Evolutionary conservation across 176 grass and related monocot species (phyloP), one percentile per base, ranked within the genome.

Genomic region (Eremochloa ophiuroides): DNA sequence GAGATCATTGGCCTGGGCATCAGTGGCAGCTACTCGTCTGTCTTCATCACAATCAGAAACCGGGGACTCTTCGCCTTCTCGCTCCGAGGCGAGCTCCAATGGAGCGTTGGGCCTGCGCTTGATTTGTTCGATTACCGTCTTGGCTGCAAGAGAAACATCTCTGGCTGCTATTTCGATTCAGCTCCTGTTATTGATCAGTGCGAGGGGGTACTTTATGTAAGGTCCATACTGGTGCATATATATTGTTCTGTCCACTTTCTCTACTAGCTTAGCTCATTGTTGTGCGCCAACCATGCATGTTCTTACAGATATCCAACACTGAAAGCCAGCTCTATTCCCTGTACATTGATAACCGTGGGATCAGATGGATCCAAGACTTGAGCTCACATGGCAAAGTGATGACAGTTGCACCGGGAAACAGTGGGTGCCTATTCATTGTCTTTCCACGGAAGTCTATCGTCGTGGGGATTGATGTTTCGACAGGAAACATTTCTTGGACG

Each of bases 241-340:
- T 67, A 15, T 7, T 33, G 18, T 28, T 37, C 60, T 51, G 4
- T 47, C 1, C 37, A 22, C 8, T 16, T 43, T 63, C 18, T 65
- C 18, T 46, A 11, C 17, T 31, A 30, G 20, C 9, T 39, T 0
- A 14, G 0, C 4, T 17, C 14, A 22, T 33, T 30, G n/a, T 35
- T 35, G 8, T 66, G n/a, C 29, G 18, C 2, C 29, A 47, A 16
- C 3, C 41, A 16, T 79, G 43, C 41, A 16, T 79, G 43, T 66
- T 50, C 12, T 79, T 79, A n/a, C 82, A 98, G 95, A 83, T 93
- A 79, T 69, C 85, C 13, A 94, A 93, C 78, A 93, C 88, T 40
- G 86, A 94, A 84, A 90, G 90, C 9, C 78, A 93, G 58, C 80
- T 98, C n/a, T 98, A 94, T 62, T 98, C 95, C 9, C 71, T 98